phyloP scores from a whole-genome alignment of 805 yeast genomes.

The Metschnikowia gruessii region DNA sequence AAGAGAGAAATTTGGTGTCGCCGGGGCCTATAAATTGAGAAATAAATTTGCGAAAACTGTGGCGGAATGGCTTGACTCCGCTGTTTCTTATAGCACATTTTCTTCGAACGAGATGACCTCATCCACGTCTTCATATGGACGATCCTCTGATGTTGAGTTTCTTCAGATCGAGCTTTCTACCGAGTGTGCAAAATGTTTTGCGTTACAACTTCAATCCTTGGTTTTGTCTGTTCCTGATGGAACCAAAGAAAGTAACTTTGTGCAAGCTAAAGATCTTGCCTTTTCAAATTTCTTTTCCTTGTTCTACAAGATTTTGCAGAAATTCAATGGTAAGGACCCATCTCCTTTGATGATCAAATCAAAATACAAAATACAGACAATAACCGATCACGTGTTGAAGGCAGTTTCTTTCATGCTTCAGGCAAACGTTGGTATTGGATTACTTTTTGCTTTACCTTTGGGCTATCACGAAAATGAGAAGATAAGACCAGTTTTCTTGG shows the following conservation, averaged over 20 bases:
- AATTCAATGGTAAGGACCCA: constrained; percentile 31
- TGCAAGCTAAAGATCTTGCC: constrained; percentile 54
- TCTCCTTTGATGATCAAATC: constrained; percentile 23
- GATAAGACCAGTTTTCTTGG: constrained; percentile 69
- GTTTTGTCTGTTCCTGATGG: constrained; percentile 60
- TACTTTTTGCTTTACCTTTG: constrained; percentile 71
- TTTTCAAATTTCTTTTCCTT: constrained; percentile 68
- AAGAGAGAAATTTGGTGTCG: constrained; percentile 31
- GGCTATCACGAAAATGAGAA: constrained; percentile 68
- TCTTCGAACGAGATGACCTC: neutral
- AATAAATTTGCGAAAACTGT: constrained; percentile 46
- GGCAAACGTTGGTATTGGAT: constrained; percentile 73
- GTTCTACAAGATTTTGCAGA: constrained; percentile 53
- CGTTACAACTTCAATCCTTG: constrained; percentile 52
- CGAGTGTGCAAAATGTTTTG: constrained; percentile 59
- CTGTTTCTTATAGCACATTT: constrained; percentile 39
- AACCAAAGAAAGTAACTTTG: constrained; percentile 49
- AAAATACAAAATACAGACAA: constrained; percentile 52
- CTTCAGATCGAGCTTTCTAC: constrained; percentile 57
- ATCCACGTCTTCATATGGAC: constrained; percentile 17
- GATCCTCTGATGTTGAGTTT: constrained; percentile 40
- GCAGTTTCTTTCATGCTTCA: constrained; percentile 68
- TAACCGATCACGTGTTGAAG: constrained; percentile 61
- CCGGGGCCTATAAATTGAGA: constrained; percentile 47
- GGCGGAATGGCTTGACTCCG: constrained; percentile 53